These are phyloP conservation scores for Panicum miliaceum DNA, from an alignment of 176 grass and related monocot species.

Conservation along the genomic window DNA sequence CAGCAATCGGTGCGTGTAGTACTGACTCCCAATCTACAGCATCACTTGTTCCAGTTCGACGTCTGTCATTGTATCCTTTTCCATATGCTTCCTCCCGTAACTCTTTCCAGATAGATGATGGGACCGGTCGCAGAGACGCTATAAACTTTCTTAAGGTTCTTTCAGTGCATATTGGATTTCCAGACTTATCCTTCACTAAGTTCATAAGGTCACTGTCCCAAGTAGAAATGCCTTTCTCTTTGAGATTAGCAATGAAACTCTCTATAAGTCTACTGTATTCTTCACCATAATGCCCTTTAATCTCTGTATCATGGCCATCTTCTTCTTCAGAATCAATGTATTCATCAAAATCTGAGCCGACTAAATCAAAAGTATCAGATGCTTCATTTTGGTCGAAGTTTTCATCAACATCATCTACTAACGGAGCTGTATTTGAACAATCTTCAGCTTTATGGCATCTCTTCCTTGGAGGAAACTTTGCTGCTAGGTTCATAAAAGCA, in stretches of 20 bases:
- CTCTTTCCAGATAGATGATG: slow-evolving; percentile 46
- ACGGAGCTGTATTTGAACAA: slow-evolving; percentile 1
- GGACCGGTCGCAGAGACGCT: slow-evolving; percentile 2
- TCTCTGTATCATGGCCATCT: not conserved
- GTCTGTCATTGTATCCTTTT: slow-evolving; percentile 39
- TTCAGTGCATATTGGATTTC: slow-evolving; percentile 30
- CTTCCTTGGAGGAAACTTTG: slow-evolving; percentile 50
- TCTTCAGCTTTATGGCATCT: slow-evolving; percentile 21
- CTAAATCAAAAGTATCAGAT: slow-evolving; percentile 27
- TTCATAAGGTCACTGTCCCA: slow-evolving; percentile 45
- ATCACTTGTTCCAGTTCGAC: slow-evolving; percentile 14
- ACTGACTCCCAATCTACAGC: slow-evolving; percentile 53
- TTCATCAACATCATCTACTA: slow-evolving; percentile 4
- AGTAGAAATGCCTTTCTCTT: slow-evolving; percentile 45
- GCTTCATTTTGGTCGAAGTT: slow-evolving; percentile 16
- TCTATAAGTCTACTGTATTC: slow-evolving; percentile 45
- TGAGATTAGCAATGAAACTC: slow-evolving; percentile 43
- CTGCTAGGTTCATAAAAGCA: slow-evolving; percentile 53
- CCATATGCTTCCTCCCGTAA: slow-evolving; percentile 42
- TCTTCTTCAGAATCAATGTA: slow-evolving; percentile 14
- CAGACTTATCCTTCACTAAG: slow-evolving; percentile 47
- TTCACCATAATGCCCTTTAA: slow-evolving; percentile 36
- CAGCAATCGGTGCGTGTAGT: slow-evolving; percentile 8
- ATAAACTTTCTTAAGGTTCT: slow-evolving; percentile 42
- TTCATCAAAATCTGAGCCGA: slow-evolving; percentile 19